These are phyloP conservation scores for Alternaria sp. DNA, from an alignment of 2,329 filamentous ascomycete species.

Conservation along the genomic window DNA sequence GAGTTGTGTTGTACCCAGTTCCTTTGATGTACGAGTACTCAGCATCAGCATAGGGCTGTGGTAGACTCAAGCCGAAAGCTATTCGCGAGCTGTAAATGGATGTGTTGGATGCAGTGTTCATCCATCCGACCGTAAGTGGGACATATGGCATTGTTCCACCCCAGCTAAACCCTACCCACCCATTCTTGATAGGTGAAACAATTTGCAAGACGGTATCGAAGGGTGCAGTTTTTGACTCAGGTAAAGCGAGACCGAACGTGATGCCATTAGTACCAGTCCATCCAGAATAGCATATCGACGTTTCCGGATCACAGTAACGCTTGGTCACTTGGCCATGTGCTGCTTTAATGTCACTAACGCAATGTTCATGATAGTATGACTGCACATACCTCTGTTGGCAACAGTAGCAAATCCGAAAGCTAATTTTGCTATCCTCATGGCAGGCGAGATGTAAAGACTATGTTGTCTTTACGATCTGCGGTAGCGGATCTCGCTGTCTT, in stretches of 20 bases:
- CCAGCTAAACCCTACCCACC: slow-evolving; percentile 61
- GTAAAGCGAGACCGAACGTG: slow-evolving; percentile 48
- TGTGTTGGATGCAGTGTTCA: slow-evolving; percentile 51
- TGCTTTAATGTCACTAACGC: slow-evolving; percentile 2
- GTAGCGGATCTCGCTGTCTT: slow-evolving; percentile 18
- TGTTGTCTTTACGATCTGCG: neutral
- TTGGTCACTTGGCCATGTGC: slow-evolving; percentile 27
- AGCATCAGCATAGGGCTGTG: slow-evolving; percentile 34
- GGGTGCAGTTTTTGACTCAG: slow-evolving; percentile 36
- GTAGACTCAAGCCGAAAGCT: slow-evolving; percentile 49
- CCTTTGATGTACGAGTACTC: slow-evolving; percentile 44
- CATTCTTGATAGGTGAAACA: slow-evolving; percentile 54
- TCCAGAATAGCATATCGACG: slow-evolving; percentile 54
- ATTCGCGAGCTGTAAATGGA: slow-evolving; percentile 55
- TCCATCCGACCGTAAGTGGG: slow-evolving; percentile 58
- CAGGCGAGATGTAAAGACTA: slow-evolving; percentile 1
- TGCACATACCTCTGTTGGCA: slow-evolving; percentile 21
- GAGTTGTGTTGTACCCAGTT: slow-evolving; percentile 42
- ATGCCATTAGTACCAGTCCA: slow-evolving; percentile 51
- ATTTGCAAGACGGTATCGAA: slow-evolving; percentile 58
- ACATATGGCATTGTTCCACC: slow-evolving; percentile 61
- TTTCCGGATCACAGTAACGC: slow-evolving; percentile 36
- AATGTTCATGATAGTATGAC: neutral
- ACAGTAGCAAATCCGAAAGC: slow-evolving; percentile 15
- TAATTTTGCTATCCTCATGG: slow-evolving; percentile 23